phyloP scores from a whole-genome alignment of 2,329 filamentous ascomycete species.

The Penicillium sp. region DNA sequence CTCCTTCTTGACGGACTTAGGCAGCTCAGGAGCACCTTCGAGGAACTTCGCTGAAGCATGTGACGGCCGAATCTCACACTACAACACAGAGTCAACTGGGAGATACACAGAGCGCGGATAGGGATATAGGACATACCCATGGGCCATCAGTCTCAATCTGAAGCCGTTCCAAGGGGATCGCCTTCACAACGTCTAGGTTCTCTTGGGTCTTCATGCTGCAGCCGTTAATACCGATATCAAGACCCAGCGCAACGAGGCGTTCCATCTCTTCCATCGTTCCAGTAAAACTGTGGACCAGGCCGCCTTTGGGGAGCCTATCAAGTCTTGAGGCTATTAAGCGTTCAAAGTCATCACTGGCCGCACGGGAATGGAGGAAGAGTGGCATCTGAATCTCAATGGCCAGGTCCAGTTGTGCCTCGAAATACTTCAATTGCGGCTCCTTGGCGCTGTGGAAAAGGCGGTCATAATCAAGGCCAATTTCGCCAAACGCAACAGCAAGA shows the following conservation, averaged over 20 bases:
- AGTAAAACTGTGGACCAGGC: constrained; percentile 93
- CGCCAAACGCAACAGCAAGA: constrained; percentile 78
- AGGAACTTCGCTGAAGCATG: constrained; percentile 80
- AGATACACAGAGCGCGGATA: neutral
- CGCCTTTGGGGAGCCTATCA: constrained; percentile 67
- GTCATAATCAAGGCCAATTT: constrained; percentile 96
- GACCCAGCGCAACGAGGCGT: constrained; percentile 72
- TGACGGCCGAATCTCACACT: constrained; percentile 86
- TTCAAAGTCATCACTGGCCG: constrained; percentile 83
- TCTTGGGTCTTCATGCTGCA: constrained; percentile 94
- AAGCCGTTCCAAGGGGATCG: constrained; percentile 72
- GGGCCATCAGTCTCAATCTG: constrained; percentile 98
- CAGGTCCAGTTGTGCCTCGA: constrained; percentile 76
- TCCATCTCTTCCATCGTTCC: constrained; percentile 82
- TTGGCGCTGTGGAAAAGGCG: constrained; percentile 78
- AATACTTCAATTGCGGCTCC: constrained; percentile 78
- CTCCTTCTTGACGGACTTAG: constrained; percentile 90
- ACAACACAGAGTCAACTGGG: constrained; percentile 1
- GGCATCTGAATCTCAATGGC: constrained; percentile 76
- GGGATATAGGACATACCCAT: constrained; percentile 52
- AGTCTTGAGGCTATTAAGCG: constrained; percentile 63
- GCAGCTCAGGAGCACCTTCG: constrained; percentile 67
- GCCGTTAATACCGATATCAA: constrained; percentile 93
- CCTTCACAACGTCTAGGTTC: constrained; percentile 79
- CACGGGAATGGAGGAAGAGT: constrained; percentile 87